These are phyloP conservation scores for Trichosporon coremiiforme DNA, from an alignment of 1,284 basidiomycete species.

Conservation along the genomic window DNA sequence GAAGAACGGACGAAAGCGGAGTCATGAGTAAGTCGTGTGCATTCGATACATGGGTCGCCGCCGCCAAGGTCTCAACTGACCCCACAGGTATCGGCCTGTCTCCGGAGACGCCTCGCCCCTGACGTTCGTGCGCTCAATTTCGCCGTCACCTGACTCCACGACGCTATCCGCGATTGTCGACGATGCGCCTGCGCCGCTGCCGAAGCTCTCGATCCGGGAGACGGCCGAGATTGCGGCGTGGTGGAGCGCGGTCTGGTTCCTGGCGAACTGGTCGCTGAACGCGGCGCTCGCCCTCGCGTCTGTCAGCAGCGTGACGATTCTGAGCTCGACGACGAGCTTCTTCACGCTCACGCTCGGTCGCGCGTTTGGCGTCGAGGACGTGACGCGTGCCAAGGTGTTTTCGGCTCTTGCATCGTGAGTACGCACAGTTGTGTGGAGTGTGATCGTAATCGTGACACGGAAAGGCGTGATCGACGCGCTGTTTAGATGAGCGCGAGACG, in stretches of 20 bases:
- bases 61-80: neutral
- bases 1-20: conserved; percentile 18
- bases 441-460: conserved; percentile 5
- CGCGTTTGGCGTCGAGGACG: conserved; percentile 76
- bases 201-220: conserved; percentile 65
- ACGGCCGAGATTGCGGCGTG: conserved; percentile 73
- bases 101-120: conserved; percentile 22
- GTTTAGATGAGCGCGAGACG: neutral
- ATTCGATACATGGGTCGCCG: neutral
- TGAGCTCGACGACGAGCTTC: conserved; percentile 88
- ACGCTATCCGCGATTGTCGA: conserved; percentile 35
- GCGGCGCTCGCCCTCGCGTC: conserved; percentile 79
- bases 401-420: conserved; percentile 78
- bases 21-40: conserved; percentile 6
- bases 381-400: conserved; percentile 74
- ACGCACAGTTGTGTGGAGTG: neutral
- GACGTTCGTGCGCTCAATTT: conserved; percentile 26
- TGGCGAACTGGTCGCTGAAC: conserved; percentile 87
- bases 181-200: conserved; percentile 26
- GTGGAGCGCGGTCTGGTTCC: conserved; percentile 86
- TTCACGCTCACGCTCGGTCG: conserved; percentile 88
- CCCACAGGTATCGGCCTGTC: conserved; percentile 16
- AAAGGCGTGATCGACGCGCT: conserved; percentile 9
- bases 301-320: conserved; percentile 85
- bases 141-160: conserved; percentile 24